Evolutionary conservation across 2,329 filamentous ascomycete genomes (phyloP), one percentile per base, ranked within the genome.

Genomic region (Exophiala oligosperma): DNA sequence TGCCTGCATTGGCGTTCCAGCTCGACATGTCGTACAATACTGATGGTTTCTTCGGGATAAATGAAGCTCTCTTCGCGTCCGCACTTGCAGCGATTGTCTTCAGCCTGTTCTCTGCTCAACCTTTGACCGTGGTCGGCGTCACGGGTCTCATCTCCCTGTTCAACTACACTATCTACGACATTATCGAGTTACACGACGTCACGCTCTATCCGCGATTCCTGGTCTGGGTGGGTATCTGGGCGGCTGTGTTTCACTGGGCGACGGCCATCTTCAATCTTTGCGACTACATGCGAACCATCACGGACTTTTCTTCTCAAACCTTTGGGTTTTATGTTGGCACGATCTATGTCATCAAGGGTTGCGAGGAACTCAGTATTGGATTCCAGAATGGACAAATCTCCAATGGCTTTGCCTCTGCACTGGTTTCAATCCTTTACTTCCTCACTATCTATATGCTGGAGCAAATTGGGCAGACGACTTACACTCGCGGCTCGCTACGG

Each of bases 111-210:
- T 74, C 74, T 23, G 79, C 76, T 29, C 81, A 84, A 64, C 82
- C 82, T 0, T 68, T 84, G 44, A 84, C 80, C 2, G 81, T 84
- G 17, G 81, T 84, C 14, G 82, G 82, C 4, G 79, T 84, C 38
- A 84, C 81, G 3, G 82, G 82, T 59, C 68, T 81, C 26, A 81
- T 82, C 38, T 78, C 76, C 2, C 67, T 81, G 0, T 84, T 85
- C 73, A 84, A 84, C 66, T 84, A 82, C 64, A 85, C 82, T 24
- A 83, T 83, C 60, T 84, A 81, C 69, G 80, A 84, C 57, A 84
- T 84, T 53, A 74, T 83, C 46, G 69, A 69, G 26, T 72, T 72
- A 11, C 77, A 83, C 59, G 79, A 82, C 41, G 74, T 77, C 2
- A 64, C 71, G 1, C 71, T 83, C 4, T 84, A 84, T 66, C 77